phyloP scores from a whole-genome alignment of 495 filamentous ascomycete genomes.

The Talaromyces nanjingensis region DNA sequence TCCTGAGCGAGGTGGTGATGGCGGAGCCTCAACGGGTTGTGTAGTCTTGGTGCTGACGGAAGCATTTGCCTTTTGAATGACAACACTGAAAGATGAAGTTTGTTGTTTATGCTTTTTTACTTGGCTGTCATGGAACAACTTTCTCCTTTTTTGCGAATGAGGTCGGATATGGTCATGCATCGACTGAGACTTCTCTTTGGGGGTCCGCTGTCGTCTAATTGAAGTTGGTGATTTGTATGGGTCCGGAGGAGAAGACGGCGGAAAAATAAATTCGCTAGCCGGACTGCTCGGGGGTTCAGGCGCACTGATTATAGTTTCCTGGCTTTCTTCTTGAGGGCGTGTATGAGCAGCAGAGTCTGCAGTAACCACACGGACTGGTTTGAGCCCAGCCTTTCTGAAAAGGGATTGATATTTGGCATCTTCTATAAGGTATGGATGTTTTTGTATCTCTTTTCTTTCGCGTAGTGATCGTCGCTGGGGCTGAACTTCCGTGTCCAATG shows the following conservation, averaged over 20 bases:
- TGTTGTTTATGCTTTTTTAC: constrained; percentile 11
- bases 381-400: constrained; percentile 55
- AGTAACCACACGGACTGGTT: constrained; percentile 48
- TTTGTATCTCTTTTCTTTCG: constrained; percentile 66
- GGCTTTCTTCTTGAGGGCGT: constrained; percentile 46
- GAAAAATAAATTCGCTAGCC: constrained; percentile 11
- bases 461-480: constrained; percentile 44
- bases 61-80: constrained; percentile 20
- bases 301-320: constrained; percentile 31
- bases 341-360: constrained; percentile 15
- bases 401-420: constrained; percentile 55
- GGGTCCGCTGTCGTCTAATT: not conserved
- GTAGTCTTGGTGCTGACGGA: constrained; percentile 5
- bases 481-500: constrained; percentile 24
- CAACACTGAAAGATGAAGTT: constrained; percentile 14
- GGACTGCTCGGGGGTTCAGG: constrained; percentile 26
- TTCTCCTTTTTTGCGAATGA: constrained; percentile 25
- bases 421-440: constrained; percentile 67
- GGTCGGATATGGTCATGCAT: constrained; percentile 7
- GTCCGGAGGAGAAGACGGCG: constrained; percentile 18
- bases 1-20: constrained; percentile 35
- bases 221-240: constrained; percentile 1
- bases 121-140: constrained; percentile 19
- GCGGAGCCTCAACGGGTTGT: constrained; percentile 26
- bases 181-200: not conserved